These are phyloP conservation scores for Immersiporthe knoxdaviesiana DNA, from an alignment of 2,329 filamentous ascomycete species.

Conservation along the genomic window DNA sequence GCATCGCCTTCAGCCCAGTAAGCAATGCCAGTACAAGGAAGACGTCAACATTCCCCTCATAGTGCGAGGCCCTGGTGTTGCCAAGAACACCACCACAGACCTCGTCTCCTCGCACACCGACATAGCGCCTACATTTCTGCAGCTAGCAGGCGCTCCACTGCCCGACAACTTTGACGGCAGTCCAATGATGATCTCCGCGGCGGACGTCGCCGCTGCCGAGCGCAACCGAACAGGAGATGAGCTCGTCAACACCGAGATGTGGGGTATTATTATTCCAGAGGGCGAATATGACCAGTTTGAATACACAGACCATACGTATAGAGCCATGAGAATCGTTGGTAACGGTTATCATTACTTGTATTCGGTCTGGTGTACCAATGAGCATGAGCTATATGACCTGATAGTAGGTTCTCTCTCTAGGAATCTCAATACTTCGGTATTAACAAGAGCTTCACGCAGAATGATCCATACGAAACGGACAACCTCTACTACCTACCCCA, in stretches of 20 bases:
- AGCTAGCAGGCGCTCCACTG: conserved; percentile 44
- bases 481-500: conserved; percentile 42
- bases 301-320: conserved; percentile 59
- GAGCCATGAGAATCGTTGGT: conserved; percentile 57
- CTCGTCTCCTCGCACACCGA: conserved; percentile 65
- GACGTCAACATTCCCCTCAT: conserved; percentile 63
- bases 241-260: conserved; percentile 62
- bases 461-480: conserved; percentile 54
- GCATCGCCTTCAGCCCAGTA: conserved; percentile 35
- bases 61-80: conserved; percentile 61
- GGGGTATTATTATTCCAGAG: conserved; percentile 50
- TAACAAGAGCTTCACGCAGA: conserved; percentile 38
- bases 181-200: conserved; percentile 49
- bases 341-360: conserved; percentile 64
- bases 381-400: conserved; percentile 68
- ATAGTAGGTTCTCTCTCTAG: conserved; percentile 44
- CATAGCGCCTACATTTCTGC: conserved; percentile 62
- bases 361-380: conserved; percentile 69
- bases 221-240: conserved; percentile 44
- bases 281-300: conserved; percentile 34
- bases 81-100: conserved; percentile 43
- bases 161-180: conserved; percentile 59
- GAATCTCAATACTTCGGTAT: not conserved
- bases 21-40: conserved; percentile 60
- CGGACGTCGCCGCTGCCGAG: conserved; percentile 32